phyloP scores from a whole-genome alignment of 371 early-diverging fungal genomes.

The Zychaea mexicana region DNA sequence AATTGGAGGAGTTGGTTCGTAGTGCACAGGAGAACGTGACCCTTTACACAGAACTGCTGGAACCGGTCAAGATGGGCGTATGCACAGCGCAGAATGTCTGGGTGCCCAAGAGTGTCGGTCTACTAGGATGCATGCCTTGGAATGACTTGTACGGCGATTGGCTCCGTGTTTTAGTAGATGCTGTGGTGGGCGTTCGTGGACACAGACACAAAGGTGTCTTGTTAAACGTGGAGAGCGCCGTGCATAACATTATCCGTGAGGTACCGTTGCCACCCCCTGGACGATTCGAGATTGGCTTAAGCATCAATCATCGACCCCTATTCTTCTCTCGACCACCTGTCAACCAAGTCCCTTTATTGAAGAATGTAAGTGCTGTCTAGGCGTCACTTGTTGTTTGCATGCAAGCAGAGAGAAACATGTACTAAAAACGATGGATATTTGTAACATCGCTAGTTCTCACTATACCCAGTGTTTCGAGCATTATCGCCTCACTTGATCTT shows the following conservation, averaged over 20 bases:
- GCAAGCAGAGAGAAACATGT: background rate
- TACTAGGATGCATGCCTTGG: conserved; percentile 76
- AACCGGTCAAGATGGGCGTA: conserved; percentile 61
- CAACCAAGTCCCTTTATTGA: conserved; percentile 74
- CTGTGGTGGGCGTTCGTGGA: conserved; percentile 61
- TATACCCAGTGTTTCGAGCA: conserved; percentile 76
- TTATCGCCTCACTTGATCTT: conserved; percentile 74
- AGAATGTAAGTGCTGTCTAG: conserved; percentile 76
- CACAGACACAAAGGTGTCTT: conserved; percentile 37
- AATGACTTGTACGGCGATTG: conserved; percentile 78
- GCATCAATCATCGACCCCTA: conserved; percentile 62
- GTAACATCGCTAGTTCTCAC: conserved; percentile 63
- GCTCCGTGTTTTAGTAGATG: conserved; percentile 66
- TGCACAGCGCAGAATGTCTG: conserved; percentile 64
- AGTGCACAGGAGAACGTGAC: conserved; percentile 70
- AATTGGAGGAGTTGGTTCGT: conserved; percentile 41
- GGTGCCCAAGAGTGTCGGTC: conserved; percentile 73
- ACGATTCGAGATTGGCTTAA: conserved; percentile 72
- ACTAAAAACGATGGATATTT: background rate
- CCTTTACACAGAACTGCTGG: conserved; percentile 66
- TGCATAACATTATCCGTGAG: conserved; percentile 75
- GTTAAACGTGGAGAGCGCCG: conserved; percentile 55
- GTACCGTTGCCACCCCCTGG: conserved; percentile 84
- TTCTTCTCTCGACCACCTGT: conserved; percentile 78
- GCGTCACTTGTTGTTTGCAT: background rate